Base-by-base conservation (phyloP, 495 filamentous ascomycete genomes). In the Acidiella bohemica region DNA sequence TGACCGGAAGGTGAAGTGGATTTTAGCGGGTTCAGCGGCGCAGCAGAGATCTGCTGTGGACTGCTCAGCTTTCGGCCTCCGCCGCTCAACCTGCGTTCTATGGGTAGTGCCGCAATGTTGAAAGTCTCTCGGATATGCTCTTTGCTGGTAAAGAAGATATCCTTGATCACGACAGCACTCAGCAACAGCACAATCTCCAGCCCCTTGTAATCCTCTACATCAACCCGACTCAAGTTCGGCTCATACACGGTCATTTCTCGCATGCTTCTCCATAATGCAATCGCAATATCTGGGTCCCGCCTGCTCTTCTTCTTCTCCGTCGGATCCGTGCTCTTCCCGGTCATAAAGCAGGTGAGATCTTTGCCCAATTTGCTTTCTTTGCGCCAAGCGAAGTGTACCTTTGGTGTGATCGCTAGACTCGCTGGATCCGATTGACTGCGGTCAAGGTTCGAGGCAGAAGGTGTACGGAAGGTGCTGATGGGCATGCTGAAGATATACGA, bases 401-500 rank as follows among this genome's bases (percentile, higher is more conserved):
- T 81, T 6, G 87, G 87, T 0, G 83, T 81, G 31, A 76, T 60
- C 30, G 77, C 78, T 24, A 78, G 74, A 3, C 67, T 68, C 9
- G 72, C 67, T 0, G 77, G 80, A 49, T 83, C 76, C 42, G 65
- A 70, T 44, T 77, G 77, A 12, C 75, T 74, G 19, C 76, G 80
- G 59, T 97, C 90, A 1, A 97, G 59, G 22, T 67, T 68, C 8
- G 81, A 85, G 0, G 66, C 60, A 0, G 81, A 87, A 0, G 90
- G 90, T 38, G 75, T 70, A 4, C 79, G 70, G 36, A 97, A 97
- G 30, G 76, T 80, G 38, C 75, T 74, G 54, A 87, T 77, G 0
- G 90, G 90, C 66, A 97, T 78, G 54, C 87, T 82, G 58, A 97
- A 97, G 41, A 87, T 82, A 76, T 87, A 97, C 34, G 69, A 71